These are phyloP conservation scores for Pyracantha coccinea DNA, from an alignment of 331 rosid genomes.

Conservation along the genomic window DNA sequence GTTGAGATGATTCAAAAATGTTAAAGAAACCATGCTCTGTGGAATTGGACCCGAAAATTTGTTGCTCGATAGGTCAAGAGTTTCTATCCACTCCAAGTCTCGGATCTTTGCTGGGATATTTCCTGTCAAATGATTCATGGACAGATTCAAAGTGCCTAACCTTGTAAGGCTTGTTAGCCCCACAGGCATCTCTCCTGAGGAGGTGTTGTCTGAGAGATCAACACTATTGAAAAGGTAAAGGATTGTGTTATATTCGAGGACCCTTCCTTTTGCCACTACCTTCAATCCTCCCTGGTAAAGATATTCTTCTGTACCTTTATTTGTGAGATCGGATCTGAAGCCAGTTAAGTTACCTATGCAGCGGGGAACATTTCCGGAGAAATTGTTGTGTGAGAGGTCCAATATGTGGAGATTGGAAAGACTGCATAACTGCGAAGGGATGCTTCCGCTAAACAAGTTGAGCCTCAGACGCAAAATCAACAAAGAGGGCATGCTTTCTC, in stretches of 20 bases:
- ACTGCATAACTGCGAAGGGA: not conserved
- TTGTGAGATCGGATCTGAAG: not conserved
- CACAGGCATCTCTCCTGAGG: not conserved
- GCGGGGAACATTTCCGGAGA: not conserved
- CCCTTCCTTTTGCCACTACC: not conserved
- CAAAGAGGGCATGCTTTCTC: not conserved
- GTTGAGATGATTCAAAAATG: not conserved
- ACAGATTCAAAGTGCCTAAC: constrained; percentile 1
- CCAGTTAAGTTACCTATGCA: not conserved
- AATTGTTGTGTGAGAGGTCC: not conserved
- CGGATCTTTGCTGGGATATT: not conserved
- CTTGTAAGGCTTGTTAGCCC: not conserved
- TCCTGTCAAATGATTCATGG: constrained; percentile 3
- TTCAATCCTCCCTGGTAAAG: not conserved
- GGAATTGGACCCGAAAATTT: constrained; percentile 5
- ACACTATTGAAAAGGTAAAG: not conserved
- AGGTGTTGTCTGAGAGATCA: not conserved
- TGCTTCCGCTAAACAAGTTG: constrained; percentile 1
- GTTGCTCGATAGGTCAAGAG: constrained; percentile 9
- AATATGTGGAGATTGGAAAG: constrained; percentile 11
- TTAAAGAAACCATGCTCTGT: not conserved
- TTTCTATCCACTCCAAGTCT: not conserved
- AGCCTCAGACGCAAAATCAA: not conserved
- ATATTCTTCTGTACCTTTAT: not conserved
- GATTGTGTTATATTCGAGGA: not conserved